Percentiles rank a stretch among this genome's conserved stretches.
phyloP scores from a whole-genome alignment of 139 green algal genomes.

The Tetradesmus obliquus region DNA sequence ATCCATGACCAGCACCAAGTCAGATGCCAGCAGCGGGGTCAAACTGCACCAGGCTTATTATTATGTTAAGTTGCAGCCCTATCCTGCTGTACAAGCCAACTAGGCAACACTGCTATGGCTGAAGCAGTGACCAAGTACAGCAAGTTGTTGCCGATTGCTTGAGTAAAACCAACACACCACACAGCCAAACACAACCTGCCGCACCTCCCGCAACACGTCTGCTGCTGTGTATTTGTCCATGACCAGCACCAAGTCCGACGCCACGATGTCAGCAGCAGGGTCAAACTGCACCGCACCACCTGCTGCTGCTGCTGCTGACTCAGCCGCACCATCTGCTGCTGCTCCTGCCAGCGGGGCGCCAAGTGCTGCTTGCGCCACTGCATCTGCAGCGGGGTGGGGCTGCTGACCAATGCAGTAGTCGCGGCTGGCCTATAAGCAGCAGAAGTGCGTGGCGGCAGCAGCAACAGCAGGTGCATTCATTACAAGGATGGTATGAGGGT shows the following conservation, averaged over 20 bases:
- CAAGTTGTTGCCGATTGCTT: too few species aligned
- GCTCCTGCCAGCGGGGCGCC: constrained; percentile 26
- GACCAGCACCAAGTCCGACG: constrained; percentile 80
- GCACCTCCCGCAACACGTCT: constrained; percentile 89
- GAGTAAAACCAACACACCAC: too few species aligned
- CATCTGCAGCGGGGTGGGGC: constrained; percentile 55
- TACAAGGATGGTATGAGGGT: neutral
- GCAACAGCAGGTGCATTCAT: neutral
- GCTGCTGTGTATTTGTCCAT: constrained; percentile 91
- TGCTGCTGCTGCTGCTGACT: neutral
- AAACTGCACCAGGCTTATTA: too few species aligned
- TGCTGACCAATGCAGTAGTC: constrained; percentile 84
- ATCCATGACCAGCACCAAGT: constrained; percentile 86
- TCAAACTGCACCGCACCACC: constrained; percentile 63
- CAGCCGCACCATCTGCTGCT: neutral
- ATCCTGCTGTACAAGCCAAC: too few species aligned
- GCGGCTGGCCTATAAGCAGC: constrained; percentile 58
- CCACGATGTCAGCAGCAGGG: constrained; percentile 72
- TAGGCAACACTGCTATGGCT: too few species aligned
- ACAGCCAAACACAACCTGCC: too few species aligned
- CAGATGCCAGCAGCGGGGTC: constrained; percentile 58
- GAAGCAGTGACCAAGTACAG: too few species aligned
- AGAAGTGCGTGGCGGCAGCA: neutral
- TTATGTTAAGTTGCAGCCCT: too few species aligned
- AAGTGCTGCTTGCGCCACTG: constrained; percentile 26